Evolutionary conservation across 768 basidiomycete species (phyloP).

Genomic region (Boletus rex-veris): DNA sequence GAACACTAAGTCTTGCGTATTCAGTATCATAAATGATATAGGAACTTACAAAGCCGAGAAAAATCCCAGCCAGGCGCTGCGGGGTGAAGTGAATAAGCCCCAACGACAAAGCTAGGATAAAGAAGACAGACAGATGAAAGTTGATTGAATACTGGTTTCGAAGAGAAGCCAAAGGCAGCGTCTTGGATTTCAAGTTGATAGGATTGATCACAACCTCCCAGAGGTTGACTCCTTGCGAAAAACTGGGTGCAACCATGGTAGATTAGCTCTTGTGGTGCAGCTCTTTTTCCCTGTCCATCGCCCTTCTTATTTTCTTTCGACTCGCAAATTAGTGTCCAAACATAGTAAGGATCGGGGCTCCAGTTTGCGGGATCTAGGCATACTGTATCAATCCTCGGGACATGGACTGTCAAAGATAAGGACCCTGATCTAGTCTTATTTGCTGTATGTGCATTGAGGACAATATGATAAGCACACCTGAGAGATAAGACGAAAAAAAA

Average conservation of each 20-base stretch:
- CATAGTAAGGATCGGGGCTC: neutral
- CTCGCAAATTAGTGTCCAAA: neutral
- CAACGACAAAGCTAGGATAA: neutral
- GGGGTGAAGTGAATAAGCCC: neutral
- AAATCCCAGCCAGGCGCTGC: conserved; percentile 4
- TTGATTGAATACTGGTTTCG: conserved; percentile 7
- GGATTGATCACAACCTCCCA: conserved; percentile 6
- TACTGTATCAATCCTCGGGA: neutral
- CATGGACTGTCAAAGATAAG: conserved; percentile 33
- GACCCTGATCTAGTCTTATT: conserved; percentile 22
- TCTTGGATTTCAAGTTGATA: conserved; percentile 1
- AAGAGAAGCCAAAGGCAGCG: conserved; percentile 2
- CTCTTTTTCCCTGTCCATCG: neutral
- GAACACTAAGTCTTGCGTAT: neutral
- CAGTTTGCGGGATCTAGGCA: neutral
- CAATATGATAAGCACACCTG: neutral
- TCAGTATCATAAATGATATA: neutral
- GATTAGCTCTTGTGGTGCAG: neutral
- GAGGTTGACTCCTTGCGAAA: conserved; percentile 4
- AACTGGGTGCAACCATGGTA: conserved; percentile 4
- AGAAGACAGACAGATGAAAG: conserved; percentile 5
- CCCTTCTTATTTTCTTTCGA: neutral
- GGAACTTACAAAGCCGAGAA: conserved; percentile 6
- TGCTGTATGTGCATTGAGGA: neutral
- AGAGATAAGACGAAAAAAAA: neutral